Conservation (phyloP, 306 rosid genomes). For the Fagus sylvatica region DNA sequence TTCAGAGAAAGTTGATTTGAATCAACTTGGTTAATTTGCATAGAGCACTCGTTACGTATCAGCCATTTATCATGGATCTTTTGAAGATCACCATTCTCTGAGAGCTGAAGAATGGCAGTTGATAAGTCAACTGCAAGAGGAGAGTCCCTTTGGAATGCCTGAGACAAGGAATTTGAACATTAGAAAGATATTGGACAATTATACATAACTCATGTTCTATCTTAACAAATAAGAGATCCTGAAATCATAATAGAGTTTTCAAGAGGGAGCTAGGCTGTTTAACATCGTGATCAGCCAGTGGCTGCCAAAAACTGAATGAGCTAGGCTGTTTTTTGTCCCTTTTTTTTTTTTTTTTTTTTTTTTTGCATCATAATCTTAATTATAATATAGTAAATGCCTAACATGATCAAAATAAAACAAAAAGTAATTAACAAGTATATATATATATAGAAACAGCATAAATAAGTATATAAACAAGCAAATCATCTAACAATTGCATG, state of each 20-base stretch:
- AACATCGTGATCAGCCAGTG: not conserved
- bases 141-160: constrained; percentile 94
- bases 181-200: not conserved
- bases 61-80: constrained; percentile 85
- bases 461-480: not conserved
- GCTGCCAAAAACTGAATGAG: not conserved
- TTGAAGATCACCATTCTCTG: constrained; percentile 78
- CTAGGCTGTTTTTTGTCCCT: not conserved
- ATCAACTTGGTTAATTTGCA: constrained; percentile 30
- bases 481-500: not conserved
- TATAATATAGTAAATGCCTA: not conserved
- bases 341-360: not conserved
- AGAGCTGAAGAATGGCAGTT: constrained; percentile 89
- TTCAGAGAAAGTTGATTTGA: constrained; percentile 50
- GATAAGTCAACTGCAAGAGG: constrained; percentile 86
- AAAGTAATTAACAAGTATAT: not conserved
- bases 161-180: constrained; percentile 20
- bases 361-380: not conserved
- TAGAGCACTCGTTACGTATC: constrained; percentile 31
- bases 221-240: not conserved
- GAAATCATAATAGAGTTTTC: not conserved
- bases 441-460: not conserved
- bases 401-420: not conserved
- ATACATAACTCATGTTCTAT: no score
- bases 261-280: not conserved